These are phyloP conservation scores for Cordyceps cicadae DNA, from an alignment of 2,329 filamentous ascomycete species.

Conservation along the genomic window DNA sequence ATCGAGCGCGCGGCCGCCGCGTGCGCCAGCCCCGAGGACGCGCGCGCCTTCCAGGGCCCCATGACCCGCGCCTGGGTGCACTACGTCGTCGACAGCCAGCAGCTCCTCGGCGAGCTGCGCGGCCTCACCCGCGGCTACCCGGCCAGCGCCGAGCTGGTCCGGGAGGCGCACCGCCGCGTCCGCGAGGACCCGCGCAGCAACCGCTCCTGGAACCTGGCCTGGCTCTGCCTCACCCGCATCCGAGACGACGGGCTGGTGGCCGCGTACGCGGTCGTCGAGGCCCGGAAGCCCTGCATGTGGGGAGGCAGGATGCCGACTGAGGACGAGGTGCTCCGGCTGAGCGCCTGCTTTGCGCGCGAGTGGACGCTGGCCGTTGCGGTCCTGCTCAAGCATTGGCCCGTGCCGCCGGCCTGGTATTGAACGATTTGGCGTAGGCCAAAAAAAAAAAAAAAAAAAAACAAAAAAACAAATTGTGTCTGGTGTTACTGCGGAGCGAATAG, in stretches of 20 bases:
- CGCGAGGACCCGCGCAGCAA: slow-evolving; percentile 55
- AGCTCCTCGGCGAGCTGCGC: slow-evolving; percentile 61
- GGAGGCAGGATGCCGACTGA: slow-evolving; percentile 47
- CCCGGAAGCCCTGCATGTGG: slow-evolving; percentile 62
- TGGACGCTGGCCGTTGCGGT: slow-evolving; percentile 57
- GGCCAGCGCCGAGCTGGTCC: slow-evolving; percentile 55
- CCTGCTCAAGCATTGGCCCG: slow-evolving; percentile 62
- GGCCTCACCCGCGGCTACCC: slow-evolving; percentile 60
- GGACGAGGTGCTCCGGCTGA: slow-evolving; percentile 50
- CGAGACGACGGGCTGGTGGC: slow-evolving; percentile 53
- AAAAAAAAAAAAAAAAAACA: too few relatives aligned
- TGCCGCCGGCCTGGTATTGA: slow-evolving; percentile 48
- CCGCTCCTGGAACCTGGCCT: slow-evolving; percentile 68
- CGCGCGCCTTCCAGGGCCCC: slow-evolving; percentile 48
- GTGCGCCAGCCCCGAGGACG: slow-evolving; percentile 50
- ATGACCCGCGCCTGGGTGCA: slow-evolving; percentile 65
- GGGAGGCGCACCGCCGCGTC: slow-evolving; percentile 58
- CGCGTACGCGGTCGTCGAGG: slow-evolving; percentile 53
- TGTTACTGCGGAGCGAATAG: background rate
- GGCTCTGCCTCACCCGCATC: slow-evolving; percentile 62
- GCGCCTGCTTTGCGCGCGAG: slow-evolving; percentile 55
- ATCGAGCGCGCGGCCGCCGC: slow-evolving; percentile 58
- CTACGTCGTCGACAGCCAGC: slow-evolving; percentile 65
- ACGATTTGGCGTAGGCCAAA: background rate
- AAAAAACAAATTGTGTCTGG: too few relatives aligned